phyloP scores from a whole-genome alignment of 345 rosid genomes.

The Pistacia vera region DNA sequence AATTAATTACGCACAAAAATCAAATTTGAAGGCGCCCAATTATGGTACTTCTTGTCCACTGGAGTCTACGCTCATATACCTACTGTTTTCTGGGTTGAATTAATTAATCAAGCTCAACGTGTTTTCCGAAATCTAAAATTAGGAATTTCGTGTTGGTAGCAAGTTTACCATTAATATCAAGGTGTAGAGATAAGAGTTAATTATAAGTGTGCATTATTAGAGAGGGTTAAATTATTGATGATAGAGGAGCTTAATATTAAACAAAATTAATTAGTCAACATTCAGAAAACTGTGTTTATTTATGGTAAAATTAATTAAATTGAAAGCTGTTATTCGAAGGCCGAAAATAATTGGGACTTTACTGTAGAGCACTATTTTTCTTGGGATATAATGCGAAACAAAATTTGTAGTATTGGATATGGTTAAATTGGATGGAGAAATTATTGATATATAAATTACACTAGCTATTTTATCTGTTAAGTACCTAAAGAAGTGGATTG shows the following conservation, averaged over 20 bases:
- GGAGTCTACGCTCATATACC: background rate
- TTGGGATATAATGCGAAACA: no score
- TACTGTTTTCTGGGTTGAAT: background rate
- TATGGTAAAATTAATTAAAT: no score
- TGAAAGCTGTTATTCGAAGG: no score
- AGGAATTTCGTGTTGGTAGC: background rate
- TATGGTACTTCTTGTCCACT: background rate
- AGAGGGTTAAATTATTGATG: background rate
- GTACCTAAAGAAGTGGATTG: background rate
- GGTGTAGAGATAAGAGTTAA: background rate
- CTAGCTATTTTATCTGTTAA: background rate
- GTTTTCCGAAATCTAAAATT: background rate
- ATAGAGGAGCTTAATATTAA: no score
- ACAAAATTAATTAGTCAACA: no score
- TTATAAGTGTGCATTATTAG: background rate
- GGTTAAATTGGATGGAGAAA: background rate
- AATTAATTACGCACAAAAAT: background rate
- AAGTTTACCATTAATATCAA: background rate
- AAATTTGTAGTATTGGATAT: background rate
- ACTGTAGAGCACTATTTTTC: no score
- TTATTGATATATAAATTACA: background rate
- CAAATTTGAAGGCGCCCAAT: background rate
- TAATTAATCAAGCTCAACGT: background rate
- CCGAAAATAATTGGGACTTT: no score
- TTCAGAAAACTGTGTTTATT: no score